Percentiles rank a stretch among this genome's conserved stretches.
These are phyloP conservation scores for Euphorbia celastroides DNA, from an alignment of 441 rosid species.

Conservation along the genomic window DNA sequence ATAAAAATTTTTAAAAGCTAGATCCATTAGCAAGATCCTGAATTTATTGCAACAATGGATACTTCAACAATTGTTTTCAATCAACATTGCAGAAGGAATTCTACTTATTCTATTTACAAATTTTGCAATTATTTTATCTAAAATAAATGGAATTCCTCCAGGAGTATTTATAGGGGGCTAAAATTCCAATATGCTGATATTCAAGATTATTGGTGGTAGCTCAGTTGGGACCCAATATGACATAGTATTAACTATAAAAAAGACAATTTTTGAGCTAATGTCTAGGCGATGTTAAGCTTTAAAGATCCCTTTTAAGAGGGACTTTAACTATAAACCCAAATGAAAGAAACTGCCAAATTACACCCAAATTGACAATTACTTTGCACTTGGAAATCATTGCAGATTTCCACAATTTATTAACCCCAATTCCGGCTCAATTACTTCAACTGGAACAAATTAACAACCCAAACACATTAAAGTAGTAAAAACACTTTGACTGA, in stretches of 20 bases:
- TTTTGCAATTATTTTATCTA: no score
- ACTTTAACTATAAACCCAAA: neutral
- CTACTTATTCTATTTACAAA: no score
- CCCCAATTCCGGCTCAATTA: neutral
- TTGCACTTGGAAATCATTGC: neutral
- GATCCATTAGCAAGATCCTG: neutral
- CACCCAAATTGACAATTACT: neutral
- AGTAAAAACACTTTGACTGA: constrained; percentile 15
- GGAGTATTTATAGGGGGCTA: no score
- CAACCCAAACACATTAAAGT: neutral
- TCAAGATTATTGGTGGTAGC: no score
- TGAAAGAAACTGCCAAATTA: neutral
- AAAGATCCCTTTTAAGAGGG: neutral
- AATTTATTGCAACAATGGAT: neutral
- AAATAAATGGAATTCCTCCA: no score
- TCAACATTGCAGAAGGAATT: no score
- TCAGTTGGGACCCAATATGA: constrained; percentile 24
- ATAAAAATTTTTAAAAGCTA: neutral
- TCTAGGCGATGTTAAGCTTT: constrained; percentile 1
- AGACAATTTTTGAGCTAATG: constrained; percentile 13
- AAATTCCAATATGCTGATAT: no score
- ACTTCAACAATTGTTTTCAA: no score
- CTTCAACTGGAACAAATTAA: neutral
- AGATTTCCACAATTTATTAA: neutral
- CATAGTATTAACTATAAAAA: neutral